Evolutionary conservation across 148 eudicot species (phyloP).

Genomic region (Suaeda aralocaspica): DNA sequence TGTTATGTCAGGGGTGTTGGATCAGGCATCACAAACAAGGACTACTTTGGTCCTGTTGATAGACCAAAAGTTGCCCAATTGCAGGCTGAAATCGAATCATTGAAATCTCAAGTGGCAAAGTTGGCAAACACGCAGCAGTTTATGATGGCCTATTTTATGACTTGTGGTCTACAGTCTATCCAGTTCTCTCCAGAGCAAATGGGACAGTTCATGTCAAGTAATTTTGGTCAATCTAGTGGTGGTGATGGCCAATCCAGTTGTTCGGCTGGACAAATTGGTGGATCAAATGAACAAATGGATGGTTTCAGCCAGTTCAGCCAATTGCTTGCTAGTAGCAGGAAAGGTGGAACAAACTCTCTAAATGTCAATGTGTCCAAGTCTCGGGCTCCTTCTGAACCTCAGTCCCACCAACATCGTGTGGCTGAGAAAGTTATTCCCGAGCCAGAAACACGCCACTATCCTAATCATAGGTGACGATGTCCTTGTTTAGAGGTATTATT

Average conservation of each 20-base stretch:
- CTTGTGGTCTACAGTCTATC: not conserved
- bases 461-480: not conserved
- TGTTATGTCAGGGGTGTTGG: constrained; percentile 11
- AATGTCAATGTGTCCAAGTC: not conserved
- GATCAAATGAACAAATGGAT: not conserved
- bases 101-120: not conserved
- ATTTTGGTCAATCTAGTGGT: not conserved
- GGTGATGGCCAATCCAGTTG: not conserved
- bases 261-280: not conserved
- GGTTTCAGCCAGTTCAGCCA: not conserved
- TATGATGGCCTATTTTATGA: constrained; percentile 7
- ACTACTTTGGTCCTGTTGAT: constrained; percentile 3
- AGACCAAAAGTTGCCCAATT: constrained; percentile 5
- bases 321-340: not conserved
- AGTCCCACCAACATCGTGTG: not conserved
- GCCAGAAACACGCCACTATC: not conserved
- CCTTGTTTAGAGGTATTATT: too few relatives aligned
- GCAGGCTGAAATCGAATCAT: not conserved
- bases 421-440: not conserved
- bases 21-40: constrained; percentile 9
- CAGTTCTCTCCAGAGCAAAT: not conserved
- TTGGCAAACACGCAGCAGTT: not conserved
- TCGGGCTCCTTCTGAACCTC: too few relatives aligned
- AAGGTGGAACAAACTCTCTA: not conserved
- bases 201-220: not conserved